phyloP scores from a whole-genome alignment of 192 early-diverging fungal species.

The Rhizophagus prolifer region DNA sequence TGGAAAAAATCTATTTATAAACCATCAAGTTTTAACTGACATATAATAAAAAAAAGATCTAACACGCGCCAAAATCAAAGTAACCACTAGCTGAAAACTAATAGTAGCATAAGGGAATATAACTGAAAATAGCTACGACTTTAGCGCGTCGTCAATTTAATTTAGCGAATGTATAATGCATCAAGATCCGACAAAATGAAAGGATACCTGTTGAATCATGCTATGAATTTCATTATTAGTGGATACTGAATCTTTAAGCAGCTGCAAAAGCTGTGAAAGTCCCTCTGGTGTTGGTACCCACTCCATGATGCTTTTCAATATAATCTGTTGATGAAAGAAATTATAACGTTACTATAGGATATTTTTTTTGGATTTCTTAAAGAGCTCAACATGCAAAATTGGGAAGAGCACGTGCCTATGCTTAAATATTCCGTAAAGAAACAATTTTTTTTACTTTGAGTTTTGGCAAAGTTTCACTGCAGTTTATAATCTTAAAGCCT shows the following conservation, averaged over 20 bases:
- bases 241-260: conserved; percentile 73
- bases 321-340: too few species aligned
- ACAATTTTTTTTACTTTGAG: not conserved
- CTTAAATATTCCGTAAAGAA: not conserved
- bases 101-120: not conserved
- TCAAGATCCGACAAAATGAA: not conserved
- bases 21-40: not conserved
- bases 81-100: not conserved
- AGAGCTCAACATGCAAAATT: not conserved
- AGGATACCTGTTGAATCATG: conserved; percentile 72
- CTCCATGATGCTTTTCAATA: conserved; percentile 38
- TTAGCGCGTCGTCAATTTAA: not conserved
- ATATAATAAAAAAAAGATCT: not conserved
- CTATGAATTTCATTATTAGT: conserved; percentile 67
- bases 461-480: not conserved
- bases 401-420: not conserved
- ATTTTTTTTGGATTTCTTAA: not conserved
- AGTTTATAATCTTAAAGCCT: not conserved
- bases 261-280: conserved; percentile 72
- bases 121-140: conserved; percentile 8
- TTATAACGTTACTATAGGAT: not conserved
- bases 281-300: conserved; percentile 82
- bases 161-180: not conserved
- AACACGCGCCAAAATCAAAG: conserved; percentile 4
- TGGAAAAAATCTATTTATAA: not conserved